Conservation (phyloP, 495 filamentous ascomycete genomes). For the Annulohypoxylon stygium region DNA sequence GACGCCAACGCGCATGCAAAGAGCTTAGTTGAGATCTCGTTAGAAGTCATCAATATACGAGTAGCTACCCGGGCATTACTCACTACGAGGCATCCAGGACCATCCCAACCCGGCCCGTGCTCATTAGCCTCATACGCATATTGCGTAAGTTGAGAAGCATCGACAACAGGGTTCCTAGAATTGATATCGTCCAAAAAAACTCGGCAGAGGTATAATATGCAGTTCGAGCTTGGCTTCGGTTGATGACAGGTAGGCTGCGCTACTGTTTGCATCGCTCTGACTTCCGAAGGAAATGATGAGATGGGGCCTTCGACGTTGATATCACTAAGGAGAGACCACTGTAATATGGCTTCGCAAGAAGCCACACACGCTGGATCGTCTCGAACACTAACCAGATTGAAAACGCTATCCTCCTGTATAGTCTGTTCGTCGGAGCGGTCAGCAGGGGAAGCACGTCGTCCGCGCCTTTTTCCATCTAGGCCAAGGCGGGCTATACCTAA, state of each 20-base stretch:
- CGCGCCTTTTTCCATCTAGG: neutral
- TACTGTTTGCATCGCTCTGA: neutral
- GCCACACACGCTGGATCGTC: too few species aligned
- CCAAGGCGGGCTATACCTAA: neutral
- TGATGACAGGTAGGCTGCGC: neutral
- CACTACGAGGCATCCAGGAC: conserved; percentile 26
- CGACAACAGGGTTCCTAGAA: conserved; percentile 12
- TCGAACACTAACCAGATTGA: neutral
- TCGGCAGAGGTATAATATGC: conserved; percentile 4
- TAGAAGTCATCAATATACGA: neutral
- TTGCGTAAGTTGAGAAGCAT: conserved; percentile 3
- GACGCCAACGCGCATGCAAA: neutral
- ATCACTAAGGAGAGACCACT: neutral
- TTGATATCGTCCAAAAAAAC: conserved; percentile 11
- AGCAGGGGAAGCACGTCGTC: neutral
- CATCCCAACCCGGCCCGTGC: conserved; percentile 27
- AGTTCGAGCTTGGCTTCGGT: neutral
- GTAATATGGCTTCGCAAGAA: neutral
- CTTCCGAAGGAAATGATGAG: neutral
- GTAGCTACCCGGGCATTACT: neutral
- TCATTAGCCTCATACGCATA: conserved; percentile 12
- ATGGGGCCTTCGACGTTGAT: neutral
- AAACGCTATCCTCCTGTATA: neutral
- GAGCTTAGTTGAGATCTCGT: neutral
- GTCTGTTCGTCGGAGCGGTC: neutral